phyloP scores from a whole-genome alignment of 345 rosid species.

The Syzygium aromaticum region DNA sequence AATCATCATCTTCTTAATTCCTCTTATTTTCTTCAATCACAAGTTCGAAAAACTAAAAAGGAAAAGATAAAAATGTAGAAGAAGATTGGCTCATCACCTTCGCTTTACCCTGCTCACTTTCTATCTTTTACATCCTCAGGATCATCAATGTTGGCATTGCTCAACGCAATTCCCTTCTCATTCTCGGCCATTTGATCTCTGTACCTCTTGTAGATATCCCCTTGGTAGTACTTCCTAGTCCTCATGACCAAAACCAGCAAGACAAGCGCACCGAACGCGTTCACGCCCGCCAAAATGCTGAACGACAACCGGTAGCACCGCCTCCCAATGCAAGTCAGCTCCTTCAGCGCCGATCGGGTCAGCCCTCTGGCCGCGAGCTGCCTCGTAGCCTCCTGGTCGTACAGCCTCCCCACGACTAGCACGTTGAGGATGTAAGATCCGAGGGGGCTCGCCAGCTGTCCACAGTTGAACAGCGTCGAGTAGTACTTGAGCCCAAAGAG shows the following conservation, averaged over 20 bases:
- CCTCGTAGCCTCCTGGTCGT: constrained; percentile 13
- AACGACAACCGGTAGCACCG: constrained; percentile 7
- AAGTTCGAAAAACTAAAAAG: not conserved
- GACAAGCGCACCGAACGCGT: not conserved
- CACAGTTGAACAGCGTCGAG: constrained; percentile 12
- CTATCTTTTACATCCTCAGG: not conserved
- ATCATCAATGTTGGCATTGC: not conserved
- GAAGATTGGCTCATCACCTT: not conserved
- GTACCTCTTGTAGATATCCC: constrained; percentile 15
- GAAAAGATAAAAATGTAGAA: not conserved
- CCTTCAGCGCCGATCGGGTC: constrained; percentile 3
- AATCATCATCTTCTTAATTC: not conserved
- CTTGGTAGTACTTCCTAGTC: constrained; percentile 9
- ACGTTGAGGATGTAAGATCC: constrained; percentile 14
- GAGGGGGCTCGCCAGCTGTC: constrained; percentile 12
- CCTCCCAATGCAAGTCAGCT: constrained; percentile 10
- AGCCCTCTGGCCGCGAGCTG: constrained; percentile 9
- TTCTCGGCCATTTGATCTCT: constrained; percentile 2
- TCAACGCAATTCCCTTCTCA: not conserved
- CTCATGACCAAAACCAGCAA: constrained; percentile 7
- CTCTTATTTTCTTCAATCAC: not conserved
- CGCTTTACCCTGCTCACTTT: not conserved
- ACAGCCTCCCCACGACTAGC: constrained; percentile 7
- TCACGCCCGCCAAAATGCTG: constrained; percentile 2
- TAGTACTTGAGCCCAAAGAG: constrained; percentile 14